A percentile compares a stretch with the other conserved stretches of the same genome.
Evolutionary conservation across 2,329 filamentous ascomycete species (phyloP).

Genomic region (Ophiosphaerella korrae): DNA sequence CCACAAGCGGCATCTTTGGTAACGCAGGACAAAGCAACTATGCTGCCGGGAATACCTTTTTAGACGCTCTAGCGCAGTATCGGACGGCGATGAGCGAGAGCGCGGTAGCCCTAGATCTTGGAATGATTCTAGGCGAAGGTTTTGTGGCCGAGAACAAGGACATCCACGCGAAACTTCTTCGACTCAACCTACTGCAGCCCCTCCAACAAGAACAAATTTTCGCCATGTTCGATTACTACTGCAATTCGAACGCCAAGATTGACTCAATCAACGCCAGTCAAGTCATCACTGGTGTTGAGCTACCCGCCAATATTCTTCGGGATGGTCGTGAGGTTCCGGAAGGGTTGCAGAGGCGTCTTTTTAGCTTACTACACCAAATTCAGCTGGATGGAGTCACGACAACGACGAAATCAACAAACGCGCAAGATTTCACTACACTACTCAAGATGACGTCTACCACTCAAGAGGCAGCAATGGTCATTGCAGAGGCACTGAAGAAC

Average conservation of each 20-base stretch:
- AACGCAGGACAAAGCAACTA: conserved; percentile 26
- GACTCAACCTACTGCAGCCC: background rate
- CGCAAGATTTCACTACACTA: no score
- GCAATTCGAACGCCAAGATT: background rate
- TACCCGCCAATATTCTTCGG: background rate
- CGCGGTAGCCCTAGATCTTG: conserved; percentile 41
- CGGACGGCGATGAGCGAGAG: conserved; percentile 26
- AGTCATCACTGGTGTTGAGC: background rate
- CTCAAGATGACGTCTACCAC: no score
- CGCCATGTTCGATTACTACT: background rate
- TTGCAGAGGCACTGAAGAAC: background rate
- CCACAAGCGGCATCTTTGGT: conserved; percentile 25
- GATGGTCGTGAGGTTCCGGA: background rate
- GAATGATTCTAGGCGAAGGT: conserved; percentile 19
- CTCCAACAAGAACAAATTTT: background rate
- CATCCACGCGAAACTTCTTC: background rate
- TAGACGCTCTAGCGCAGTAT: conserved; percentile 27
- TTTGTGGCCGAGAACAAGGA: conserved; percentile 31
- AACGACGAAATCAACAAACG: background rate
- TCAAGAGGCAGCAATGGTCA: background rate
- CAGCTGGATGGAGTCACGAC: no score
- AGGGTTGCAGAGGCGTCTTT: background rate
- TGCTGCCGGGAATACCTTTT: conserved; percentile 25
- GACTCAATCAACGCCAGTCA: background rate
- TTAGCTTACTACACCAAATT: no score